Percentiles rank a stretch among this genome's conserved stretches.
Evolutionary conservation across 768 basidiomycete genomes (phyloP).

Genomic region (Pluteus cervinus): DNA sequence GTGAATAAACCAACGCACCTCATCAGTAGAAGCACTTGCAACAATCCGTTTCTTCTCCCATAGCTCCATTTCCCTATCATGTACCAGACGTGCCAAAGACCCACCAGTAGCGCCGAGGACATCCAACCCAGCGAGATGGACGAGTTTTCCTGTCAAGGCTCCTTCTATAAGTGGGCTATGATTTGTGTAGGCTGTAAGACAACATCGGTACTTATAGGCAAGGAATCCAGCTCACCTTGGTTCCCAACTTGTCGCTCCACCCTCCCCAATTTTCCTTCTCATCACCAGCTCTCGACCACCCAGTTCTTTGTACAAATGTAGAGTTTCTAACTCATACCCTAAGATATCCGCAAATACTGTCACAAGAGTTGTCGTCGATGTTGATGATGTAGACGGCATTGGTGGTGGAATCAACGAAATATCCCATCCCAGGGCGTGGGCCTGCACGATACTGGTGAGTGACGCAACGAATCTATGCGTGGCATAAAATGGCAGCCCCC

Average conservation of each 20-base stretch:
- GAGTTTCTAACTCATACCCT: conserved; percentile 53
- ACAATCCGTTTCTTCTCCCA: conserved; percentile 63
- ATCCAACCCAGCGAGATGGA: conserved; percentile 57
- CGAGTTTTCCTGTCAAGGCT: conserved; percentile 48
- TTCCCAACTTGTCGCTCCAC: conserved; percentile 54
- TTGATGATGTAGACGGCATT: conserved; percentile 53
- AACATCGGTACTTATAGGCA: neutral
- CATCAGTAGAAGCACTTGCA: conserved; percentile 35
- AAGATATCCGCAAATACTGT: conserved; percentile 48
- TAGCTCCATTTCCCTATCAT: conserved; percentile 58
- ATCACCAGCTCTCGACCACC: conserved; percentile 62
- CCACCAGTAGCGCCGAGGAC: conserved; percentile 64
- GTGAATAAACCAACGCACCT: conserved; percentile 24
- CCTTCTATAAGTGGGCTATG: conserved; percentile 49
- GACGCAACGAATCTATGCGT: conserved; percentile 50
- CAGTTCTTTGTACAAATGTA: conserved; percentile 65
- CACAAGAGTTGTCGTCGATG: conserved; percentile 53
- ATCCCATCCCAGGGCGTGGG: conserved; percentile 61
- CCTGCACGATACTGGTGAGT: conserved; percentile 53
- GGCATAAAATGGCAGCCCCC: conserved; percentile 34
- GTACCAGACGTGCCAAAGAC: conserved; percentile 49
- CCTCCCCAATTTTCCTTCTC: conserved; percentile 51
- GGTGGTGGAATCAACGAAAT: conserved; percentile 57
- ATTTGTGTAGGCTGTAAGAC: conserved; percentile 2
- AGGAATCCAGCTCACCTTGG: conserved; percentile 39